Conservation (phyloP, 768 basidiomycete genomes). For the Boletus rufocinnamomeus region DNA sequence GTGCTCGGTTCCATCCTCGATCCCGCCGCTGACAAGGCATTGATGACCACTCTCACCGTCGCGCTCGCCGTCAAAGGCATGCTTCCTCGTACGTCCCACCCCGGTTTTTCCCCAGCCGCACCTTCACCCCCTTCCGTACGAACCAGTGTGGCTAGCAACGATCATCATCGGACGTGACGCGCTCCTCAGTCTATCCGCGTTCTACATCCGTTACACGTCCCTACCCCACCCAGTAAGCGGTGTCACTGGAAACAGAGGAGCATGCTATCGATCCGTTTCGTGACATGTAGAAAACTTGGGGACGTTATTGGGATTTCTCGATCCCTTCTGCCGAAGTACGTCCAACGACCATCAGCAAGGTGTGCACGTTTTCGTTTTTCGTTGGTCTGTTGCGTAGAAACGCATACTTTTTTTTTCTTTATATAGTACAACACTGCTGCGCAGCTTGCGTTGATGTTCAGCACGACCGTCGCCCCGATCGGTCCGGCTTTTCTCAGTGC, state of each 20-base stretch:
- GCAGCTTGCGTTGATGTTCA: constrained; percentile 89
- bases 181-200: constrained; percentile 81
- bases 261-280: constrained; percentile 6
- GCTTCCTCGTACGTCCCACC: constrained; percentile 66
- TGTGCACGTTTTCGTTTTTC: constrained; percentile 24
- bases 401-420: background rate
- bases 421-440: constrained; percentile 86
- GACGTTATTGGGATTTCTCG: constrained; percentile 94
- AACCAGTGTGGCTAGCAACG: constrained; percentile 76
- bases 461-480: constrained; percentile 83
- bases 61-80: constrained; percentile 82
- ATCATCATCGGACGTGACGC: constrained; percentile 91
- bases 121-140: background rate
- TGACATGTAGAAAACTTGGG: constrained; percentile 77
- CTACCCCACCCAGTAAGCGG: constrained; percentile 74
- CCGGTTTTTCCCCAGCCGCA: background rate
- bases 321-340: constrained; percentile 94
- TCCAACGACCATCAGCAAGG: constrained; percentile 94
- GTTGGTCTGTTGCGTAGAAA: background rate
- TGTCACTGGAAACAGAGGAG: background rate
- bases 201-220: constrained; percentile 91
- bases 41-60: constrained; percentile 92
- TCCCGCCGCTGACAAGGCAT: constrained; percentile 93
- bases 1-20: constrained; percentile 97
- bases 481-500: constrained; percentile 56